Conservation (phyloP, 1,284 basidiomycete genomes). For the Rhodotorula sp. region DNA sequence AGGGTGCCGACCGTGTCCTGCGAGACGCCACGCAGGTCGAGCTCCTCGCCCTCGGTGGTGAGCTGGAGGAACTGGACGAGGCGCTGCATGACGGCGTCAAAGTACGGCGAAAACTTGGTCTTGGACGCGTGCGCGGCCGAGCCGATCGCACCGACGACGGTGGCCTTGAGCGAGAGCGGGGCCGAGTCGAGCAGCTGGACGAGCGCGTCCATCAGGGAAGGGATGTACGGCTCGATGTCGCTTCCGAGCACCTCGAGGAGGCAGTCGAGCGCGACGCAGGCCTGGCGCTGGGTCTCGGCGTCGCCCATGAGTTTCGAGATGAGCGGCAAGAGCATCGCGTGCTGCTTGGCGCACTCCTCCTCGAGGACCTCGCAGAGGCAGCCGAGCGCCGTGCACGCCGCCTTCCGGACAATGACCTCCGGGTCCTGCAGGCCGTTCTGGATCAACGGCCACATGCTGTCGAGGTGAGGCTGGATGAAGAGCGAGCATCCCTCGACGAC, state of each 20-base stretch:
- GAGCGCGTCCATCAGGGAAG: constrained; percentile 93
- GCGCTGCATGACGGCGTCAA: constrained; percentile 84
- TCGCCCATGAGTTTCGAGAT: constrained; percentile 69
- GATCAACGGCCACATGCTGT: constrained; percentile 90
- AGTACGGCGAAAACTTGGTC: constrained; percentile 89
- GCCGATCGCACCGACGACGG: constrained; percentile 96
- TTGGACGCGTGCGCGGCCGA: constrained; percentile 98
- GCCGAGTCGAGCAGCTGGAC: constrained; percentile 83
- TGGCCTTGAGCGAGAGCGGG: constrained; percentile 82
- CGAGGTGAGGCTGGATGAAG: constrained; percentile 92
- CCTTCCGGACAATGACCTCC: constrained; percentile 85
- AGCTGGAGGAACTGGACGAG: constrained; percentile 81
- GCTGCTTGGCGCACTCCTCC: constrained; percentile 84
- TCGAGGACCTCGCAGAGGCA: constrained; percentile 98
- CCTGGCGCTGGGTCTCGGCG: constrained; percentile 79
- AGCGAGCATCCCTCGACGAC: constrained; percentile 97
- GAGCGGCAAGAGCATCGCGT: constrained; percentile 74
- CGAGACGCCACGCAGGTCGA: constrained; percentile 91
- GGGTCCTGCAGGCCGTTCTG: constrained; percentile 82
- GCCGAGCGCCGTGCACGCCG: constrained; percentile 89
- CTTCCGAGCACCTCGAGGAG: constrained; percentile 93
- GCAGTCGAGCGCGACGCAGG: constrained; percentile 94
- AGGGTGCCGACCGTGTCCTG: constrained; percentile 99
- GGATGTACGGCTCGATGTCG: constrained; percentile 80
- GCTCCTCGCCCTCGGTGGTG: constrained; percentile 80